These are phyloP conservation scores for Citrus hindsii DNA, from an alignment of 345 rosid species.

Conservation along the genomic window DNA sequence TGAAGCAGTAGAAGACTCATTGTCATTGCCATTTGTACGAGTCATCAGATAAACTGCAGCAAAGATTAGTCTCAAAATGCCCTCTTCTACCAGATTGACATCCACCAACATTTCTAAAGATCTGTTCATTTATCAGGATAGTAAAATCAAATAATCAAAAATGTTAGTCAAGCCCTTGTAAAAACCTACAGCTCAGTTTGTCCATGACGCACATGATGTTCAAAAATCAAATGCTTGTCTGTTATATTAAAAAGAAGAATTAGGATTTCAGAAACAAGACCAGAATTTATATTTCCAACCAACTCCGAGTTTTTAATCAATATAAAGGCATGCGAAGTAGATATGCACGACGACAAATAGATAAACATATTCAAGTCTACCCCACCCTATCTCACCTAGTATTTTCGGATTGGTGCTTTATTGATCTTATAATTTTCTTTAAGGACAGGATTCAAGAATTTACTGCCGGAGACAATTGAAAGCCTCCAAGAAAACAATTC, in stretches of 20 bases:
- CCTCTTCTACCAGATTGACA: conserved; percentile 83
- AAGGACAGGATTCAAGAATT: background rate
- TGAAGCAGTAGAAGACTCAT: conserved; percentile 75
- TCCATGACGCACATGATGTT: background rate
- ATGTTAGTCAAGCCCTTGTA: background rate
- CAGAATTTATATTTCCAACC: background rate
- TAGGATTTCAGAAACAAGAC: background rate
- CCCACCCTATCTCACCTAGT: background rate
- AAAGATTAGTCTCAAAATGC: conserved; percentile 76
- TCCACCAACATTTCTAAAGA: conserved; percentile 81
- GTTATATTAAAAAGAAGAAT: background rate
- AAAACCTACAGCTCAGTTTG: conserved; percentile 1
- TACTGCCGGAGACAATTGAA: background rate
- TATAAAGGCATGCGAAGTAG: background rate
- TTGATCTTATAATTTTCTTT: background rate
- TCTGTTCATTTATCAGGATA: conserved; percentile 45
- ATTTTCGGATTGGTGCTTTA: background rate
- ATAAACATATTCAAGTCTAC: background rate
- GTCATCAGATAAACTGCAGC: conserved; percentile 75
- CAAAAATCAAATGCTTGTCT: conserved; percentile 9
- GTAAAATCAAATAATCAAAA: background rate
- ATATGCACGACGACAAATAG: background rate
- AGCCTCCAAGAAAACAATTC: background rate
- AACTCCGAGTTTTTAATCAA: background rate
- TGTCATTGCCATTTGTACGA: conserved; percentile 60